phyloP scores from a whole-genome alignment of 2,329 filamentous ascomycete species.

The Trichophyton rubrum region DNA sequence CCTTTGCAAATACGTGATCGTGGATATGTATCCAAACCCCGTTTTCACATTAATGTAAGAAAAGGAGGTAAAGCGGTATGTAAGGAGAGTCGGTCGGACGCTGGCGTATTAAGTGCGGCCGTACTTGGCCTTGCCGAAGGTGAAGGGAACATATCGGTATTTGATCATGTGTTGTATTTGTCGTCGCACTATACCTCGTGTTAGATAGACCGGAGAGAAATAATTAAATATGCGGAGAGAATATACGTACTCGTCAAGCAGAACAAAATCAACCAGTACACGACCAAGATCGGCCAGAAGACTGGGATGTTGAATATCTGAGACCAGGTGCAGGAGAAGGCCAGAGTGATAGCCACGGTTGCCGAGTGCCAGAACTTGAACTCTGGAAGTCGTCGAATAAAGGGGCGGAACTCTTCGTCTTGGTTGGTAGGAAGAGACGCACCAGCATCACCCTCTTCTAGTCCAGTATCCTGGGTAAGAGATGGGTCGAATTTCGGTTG shows the following conservation, averaged over 20 bases:
- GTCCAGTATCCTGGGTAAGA: slow-evolving; percentile 85
- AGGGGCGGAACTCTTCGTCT: slow-evolving; percentile 95
- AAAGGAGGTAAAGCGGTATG: background rate
- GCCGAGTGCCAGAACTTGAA: slow-evolving; percentile 99
- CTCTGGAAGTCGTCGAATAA: slow-evolving; percentile 88
- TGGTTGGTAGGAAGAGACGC: slow-evolving; percentile 78
- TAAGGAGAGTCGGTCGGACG: background rate
- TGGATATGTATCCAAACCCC: background rate
- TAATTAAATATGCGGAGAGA: background rate
- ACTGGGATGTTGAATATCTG: slow-evolving; percentile 91
- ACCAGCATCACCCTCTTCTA: slow-evolving; percentile 72
- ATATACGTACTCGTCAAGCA: slow-evolving; percentile 69
- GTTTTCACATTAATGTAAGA: background rate
- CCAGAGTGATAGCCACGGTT: slow-evolving; percentile 71
- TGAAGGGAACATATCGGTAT: slow-evolving; percentile 94
- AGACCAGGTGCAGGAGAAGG: slow-evolving; percentile 84
- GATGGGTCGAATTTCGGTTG: slow-evolving; percentile 98
- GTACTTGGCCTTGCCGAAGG: slow-evolving; percentile 78
- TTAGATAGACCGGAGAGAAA: background rate
- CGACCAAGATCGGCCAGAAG: slow-evolving; percentile 96
- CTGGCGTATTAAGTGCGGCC: slow-evolving; percentile 20
- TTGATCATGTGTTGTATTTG: slow-evolving; percentile 99
- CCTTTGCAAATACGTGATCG: slow-evolving; percentile 1
- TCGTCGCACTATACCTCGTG: slow-evolving; percentile 60
- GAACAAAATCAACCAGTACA: slow-evolving; percentile 98